These are phyloP conservation scores for Gliomastix tumulicola DNA, from an alignment of 2,329 filamentous ascomycete species.

Conservation along the genomic window DNA sequence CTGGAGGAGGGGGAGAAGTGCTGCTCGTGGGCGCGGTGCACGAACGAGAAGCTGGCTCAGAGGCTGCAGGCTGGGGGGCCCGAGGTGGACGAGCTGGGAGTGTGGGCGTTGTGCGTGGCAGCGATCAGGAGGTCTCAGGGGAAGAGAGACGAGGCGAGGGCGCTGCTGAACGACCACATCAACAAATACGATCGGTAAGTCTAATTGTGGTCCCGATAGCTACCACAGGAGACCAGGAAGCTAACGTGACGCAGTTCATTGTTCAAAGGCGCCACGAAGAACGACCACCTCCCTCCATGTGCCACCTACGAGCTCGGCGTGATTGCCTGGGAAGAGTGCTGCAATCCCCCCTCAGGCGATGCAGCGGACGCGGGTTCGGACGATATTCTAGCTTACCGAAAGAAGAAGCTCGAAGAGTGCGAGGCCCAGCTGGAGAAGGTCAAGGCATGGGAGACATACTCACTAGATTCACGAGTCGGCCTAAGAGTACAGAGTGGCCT, in stretches of 20 bases:
- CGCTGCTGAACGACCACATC: constrained; percentile 56
- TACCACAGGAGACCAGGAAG: no score
- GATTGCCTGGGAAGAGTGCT: constrained; percentile 67
- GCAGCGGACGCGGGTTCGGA: constrained; percentile 17
- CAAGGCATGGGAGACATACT: constrained; percentile 62
- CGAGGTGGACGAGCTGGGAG: constrained; percentile 54
- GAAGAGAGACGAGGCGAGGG: constrained; percentile 56
- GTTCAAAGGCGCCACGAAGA: constrained; percentile 54
- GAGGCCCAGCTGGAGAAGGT: constrained; percentile 59
- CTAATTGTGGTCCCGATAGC: neutral
- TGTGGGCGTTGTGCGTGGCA: constrained; percentile 60
- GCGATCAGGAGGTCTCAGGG: constrained; percentile 59
- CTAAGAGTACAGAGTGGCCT: constrained; percentile 65
- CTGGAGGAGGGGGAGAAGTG: constrained; percentile 55
- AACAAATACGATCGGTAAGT: constrained; percentile 55
- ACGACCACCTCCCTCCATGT: constrained; percentile 66
- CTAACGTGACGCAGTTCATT: no score
- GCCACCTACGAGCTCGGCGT: constrained; percentile 85
- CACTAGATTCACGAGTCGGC: constrained; percentile 68
- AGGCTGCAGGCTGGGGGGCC: constrained; percentile 43
- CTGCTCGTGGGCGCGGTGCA: constrained; percentile 61
- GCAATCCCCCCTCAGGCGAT: constrained; percentile 22
- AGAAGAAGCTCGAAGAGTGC: constrained; percentile 51
- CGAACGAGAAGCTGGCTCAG: constrained; percentile 28
- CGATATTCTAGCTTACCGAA: constrained; percentile 21